These are phyloP conservation scores for Biancaea sappan DNA, from an alignment of 306 rosid species.

Conservation along the genomic window DNA sequence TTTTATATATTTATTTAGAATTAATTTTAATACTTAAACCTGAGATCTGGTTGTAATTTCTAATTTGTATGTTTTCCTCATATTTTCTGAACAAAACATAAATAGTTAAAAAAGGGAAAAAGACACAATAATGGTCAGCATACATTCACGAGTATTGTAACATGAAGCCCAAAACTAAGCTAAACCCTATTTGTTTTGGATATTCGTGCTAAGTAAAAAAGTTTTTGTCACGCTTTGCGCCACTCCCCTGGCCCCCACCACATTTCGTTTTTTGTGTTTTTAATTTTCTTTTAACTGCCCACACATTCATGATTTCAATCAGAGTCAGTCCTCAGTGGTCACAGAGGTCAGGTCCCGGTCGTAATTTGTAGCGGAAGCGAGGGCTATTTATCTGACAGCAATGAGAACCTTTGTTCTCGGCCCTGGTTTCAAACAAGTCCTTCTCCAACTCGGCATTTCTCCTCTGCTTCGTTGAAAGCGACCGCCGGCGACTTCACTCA, in stretches of 20 bases:
- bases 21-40: too few relatives aligned
- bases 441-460: conserved; percentile 35
- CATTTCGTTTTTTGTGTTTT: not conserved
- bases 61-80: too few relatives aligned
- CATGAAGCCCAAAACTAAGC: not conserved
- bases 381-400: conserved; percentile 35
- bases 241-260: not conserved
- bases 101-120: not conserved
- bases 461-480: conserved; percentile 30
- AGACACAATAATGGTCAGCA: not conserved
- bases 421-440: conserved; percentile 20
- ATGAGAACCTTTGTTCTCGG: conserved; percentile 11
- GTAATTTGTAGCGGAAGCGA: conserved; percentile 30
- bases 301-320: not conserved
- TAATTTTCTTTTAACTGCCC: not conserved
- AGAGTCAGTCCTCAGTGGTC: not conserved
- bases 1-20: too few relatives aligned
- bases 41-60: too few relatives aligned
- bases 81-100: too few relatives aligned
- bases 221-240: not conserved
- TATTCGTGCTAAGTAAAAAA: not conserved
- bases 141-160: not conserved
- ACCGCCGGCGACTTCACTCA: conserved; percentile 45
- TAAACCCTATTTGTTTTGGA: not conserved
- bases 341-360: conserved; percentile 2